Evolutionary conservation across 1,139 yeast species (phyloP).

Genomic region (Blastobotrys proliferans): DNA sequence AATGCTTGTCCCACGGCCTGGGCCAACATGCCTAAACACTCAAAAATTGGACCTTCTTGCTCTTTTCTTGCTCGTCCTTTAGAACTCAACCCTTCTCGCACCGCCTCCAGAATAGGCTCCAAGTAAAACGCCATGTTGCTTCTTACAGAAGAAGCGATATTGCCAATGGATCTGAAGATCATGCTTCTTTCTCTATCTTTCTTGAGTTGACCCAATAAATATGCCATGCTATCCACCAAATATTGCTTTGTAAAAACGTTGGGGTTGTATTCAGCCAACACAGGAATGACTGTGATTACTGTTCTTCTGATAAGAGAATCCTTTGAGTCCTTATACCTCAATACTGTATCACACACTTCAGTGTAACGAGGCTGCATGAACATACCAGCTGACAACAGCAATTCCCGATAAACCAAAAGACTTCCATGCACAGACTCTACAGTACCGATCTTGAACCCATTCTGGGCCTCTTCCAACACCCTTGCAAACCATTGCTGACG

Average conservation of each 20-base stretch:
- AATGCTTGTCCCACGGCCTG: conserved; percentile 93
- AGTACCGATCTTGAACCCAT: conserved; percentile 46
- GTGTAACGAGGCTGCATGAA: conserved; percentile 71
- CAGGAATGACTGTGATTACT: conserved; percentile 75
- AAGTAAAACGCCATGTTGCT: conserved; percentile 84
- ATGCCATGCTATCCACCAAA: conserved; percentile 73
- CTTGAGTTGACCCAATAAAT: conserved; percentile 74
- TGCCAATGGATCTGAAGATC: conserved; percentile 80
- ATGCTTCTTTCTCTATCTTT: conserved; percentile 74
- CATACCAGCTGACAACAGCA: conserved; percentile 61
- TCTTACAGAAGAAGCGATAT: conserved; percentile 77
- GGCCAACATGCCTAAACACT: conserved; percentile 82
- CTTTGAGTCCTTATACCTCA: conserved; percentile 74
- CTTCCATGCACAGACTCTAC: conserved; percentile 80
- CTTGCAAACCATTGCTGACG: conserved; percentile 71
- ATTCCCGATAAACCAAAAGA: conserved; percentile 73
- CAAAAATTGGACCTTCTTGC: conserved; percentile 82
- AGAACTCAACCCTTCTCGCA: conserved; percentile 74
- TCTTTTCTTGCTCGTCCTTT: conserved; percentile 66
- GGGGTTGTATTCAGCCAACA: conserved; percentile 75
- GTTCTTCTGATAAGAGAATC: conserved; percentile 74
- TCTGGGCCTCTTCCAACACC: conserved; percentile 59
- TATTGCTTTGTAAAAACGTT: conserved; percentile 75
- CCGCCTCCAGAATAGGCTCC: conserved; percentile 78
- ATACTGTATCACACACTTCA: conserved; percentile 70